Conservation (phyloP, 345 rosid species). For the Reutealis trisperma region DNA sequence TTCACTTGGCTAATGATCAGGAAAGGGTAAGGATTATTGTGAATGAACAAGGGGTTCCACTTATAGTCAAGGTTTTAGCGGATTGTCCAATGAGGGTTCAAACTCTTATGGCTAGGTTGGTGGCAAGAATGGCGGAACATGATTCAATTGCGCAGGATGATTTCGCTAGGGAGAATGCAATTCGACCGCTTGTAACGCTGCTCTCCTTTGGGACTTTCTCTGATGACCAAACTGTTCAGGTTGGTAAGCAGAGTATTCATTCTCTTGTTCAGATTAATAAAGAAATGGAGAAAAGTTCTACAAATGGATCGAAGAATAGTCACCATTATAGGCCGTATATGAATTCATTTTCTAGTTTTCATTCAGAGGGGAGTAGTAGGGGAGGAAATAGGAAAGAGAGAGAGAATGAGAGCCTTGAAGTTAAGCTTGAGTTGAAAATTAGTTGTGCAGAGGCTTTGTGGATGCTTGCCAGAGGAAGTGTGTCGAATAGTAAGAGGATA, state of each 20-base stretch:
- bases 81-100: constrained; percentile 77
- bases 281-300: constrained; percentile 45
- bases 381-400: constrained; percentile 61
- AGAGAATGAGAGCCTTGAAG: constrained; percentile 69
- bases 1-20: constrained; percentile 49
- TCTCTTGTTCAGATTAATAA: constrained; percentile 75
- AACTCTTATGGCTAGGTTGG: constrained; percentile 55
- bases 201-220: constrained; percentile 63
- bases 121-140: constrained; percentile 77
- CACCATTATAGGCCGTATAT: constrained; percentile 35
- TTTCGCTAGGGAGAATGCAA: constrained; percentile 82
- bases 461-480: constrained; percentile 81
- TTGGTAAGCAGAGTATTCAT: constrained; percentile 69
- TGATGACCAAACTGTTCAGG: constrained; percentile 43
- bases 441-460: constrained; percentile 71
- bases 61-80: constrained; percentile 61
- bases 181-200: constrained; percentile 73
- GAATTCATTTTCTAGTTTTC: constrained; percentile 45
- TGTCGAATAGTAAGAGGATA: constrained; percentile 67
- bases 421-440: constrained; percentile 62
- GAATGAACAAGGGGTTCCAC: constrained; percentile 54
- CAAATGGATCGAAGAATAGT: constrained; percentile 23
- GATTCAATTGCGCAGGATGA: constrained; percentile 70
- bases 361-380: constrained; percentile 36
- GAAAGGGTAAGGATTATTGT: constrained; percentile 67